Conservation (phyloP, 371 early-diverging fungal species). For the Coemansia sp. region DNA sequence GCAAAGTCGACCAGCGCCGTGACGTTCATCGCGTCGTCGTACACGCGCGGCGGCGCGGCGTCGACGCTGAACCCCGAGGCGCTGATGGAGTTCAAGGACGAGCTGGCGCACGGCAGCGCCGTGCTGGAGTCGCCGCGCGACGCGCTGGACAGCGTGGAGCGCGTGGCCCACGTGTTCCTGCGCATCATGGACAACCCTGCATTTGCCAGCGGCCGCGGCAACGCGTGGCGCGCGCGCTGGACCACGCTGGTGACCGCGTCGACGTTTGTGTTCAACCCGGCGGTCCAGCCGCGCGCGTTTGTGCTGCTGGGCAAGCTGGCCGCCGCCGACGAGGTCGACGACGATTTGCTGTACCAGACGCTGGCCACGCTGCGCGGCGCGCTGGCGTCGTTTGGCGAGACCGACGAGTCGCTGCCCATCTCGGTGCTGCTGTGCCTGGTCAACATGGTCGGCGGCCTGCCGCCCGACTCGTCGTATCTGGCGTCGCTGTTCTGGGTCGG, state of each 20-base stretch:
- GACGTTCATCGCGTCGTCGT: conserved; percentile 48
- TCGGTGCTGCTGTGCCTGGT: conserved; percentile 87
- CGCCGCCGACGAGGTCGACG: conserved; percentile 84
- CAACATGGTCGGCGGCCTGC: conserved; percentile 80
- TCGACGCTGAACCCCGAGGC: conserved; percentile 50
- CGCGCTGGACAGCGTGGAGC: conserved; percentile 73
- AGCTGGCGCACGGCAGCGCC: conserved; percentile 17
- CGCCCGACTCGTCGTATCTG: conserved; percentile 77
- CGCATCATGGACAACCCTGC: conserved; percentile 79
- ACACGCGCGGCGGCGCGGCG: conserved; percentile 49
- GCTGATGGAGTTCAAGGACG: conserved; percentile 48
- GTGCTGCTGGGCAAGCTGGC: conserved; percentile 87
- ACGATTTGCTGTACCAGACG: conserved; percentile 81
- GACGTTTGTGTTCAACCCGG: conserved; percentile 92
- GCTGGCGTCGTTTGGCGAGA: conserved; percentile 78
- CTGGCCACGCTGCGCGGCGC: conserved; percentile 84
- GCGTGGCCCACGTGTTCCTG: conserved; percentile 75
- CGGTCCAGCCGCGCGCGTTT: conserved; percentile 92
- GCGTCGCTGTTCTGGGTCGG: conserved; percentile 88
- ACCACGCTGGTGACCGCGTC: conserved; percentile 86
- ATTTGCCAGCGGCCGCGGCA: conserved; percentile 70
- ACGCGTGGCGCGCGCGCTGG: conserved; percentile 87
- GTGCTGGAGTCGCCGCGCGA: conserved; percentile 54
- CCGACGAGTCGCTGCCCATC: conserved; percentile 72
- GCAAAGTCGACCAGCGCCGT: conserved; percentile 68